A percentile compares a stretch with the other conserved stretches of the same genome.
Conservation (phyloP, 2,329 filamentous ascomycete genomes). For the Calycina herbarum region DNA sequence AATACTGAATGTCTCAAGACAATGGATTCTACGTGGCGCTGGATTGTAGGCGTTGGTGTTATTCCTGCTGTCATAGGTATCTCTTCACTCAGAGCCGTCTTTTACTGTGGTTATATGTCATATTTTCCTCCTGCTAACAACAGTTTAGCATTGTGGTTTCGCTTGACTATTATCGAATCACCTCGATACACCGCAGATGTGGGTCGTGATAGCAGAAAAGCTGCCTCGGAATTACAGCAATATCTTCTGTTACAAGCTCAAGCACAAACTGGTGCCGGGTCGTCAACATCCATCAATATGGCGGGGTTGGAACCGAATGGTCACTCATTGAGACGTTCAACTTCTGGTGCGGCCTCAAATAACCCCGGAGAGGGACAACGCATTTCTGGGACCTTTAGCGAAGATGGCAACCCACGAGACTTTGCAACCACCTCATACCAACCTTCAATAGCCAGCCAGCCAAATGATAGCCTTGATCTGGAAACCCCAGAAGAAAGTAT, state of each 20-base stretch:
- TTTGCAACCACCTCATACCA: constrained; percentile 1
- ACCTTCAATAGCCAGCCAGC: constrained; percentile 1
- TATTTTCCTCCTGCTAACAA: background rate
- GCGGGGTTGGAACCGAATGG: background rate
- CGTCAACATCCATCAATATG: constrained; percentile 10
- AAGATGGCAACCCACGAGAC: background rate
- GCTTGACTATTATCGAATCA: constrained; percentile 80
- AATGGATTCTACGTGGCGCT: constrained; percentile 78
- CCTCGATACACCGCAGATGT: constrained; percentile 57
- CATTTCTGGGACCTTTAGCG: constrained; percentile 8
- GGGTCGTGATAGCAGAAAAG: constrained; percentile 24
- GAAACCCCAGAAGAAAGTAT: constrained; percentile 9
- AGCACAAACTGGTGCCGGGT: constrained; percentile 9
- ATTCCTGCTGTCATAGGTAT: constrained; percentile 61
- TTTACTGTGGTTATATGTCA: background rate
- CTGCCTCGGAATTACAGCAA: constrained; percentile 24
- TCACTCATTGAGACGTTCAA: background rate
- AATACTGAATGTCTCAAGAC: constrained; percentile 56
- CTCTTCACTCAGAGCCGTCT: background rate
- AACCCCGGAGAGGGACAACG: background rate
- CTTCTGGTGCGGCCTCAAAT: constrained; percentile 1
- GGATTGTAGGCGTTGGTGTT: constrained; percentile 75
- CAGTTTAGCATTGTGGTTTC: constrained; percentile 71
- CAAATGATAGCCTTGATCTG: background rate
- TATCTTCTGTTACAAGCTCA: constrained; percentile 21